Evolutionary conservation across 2,329 filamentous ascomycete genomes (phyloP), one percentile per base, ranked within the genome.

Genomic region (Cercospora sp.): DNA sequence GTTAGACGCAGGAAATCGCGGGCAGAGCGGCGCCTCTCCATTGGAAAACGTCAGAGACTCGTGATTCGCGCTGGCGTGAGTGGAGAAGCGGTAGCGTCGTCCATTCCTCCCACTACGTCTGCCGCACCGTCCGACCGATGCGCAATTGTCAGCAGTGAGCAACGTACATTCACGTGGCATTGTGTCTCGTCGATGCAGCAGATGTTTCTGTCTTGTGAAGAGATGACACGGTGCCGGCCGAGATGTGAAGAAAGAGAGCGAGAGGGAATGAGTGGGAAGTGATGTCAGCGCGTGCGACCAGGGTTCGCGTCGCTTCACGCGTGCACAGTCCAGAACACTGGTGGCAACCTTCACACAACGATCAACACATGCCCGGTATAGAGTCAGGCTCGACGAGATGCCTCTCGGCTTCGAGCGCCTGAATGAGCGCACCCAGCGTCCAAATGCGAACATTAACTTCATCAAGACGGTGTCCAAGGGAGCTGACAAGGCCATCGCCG

Each of bases 361-460:
- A 37, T 3, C 5, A 7, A 7, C 32, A 59, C n/a, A 32, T 12
- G 18, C 8, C 30, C 12, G 28, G 1, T 37, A 13, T 9, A 34
- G 30, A 77, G 18, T 79, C 49, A n/a, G 24, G 49, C 93, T 70
- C 51, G 28, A 18, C 69, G 69, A 40, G 5, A 95, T 95, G 92
- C 90, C 91, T 61, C 81, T 92, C 66, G 91, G 91, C 63, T 91
- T 93, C 76, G 87, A 92, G 81, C 87, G 92, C 70, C 83, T 96
- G 61, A 97, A 97, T 76, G 89, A 89, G 73, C 90, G 87, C 75
- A 87, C 85, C 57, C 88, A 90, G 64, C 89, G 91, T 67, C 92
- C 92, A 7, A 96, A 95, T 74, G 84, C 88, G 24, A 87, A 88
- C 69, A 92, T 97, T 73, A 88, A 92, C 77, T 97, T 97, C 82